A percentile compares a stretch with the other conserved stretches of the same genome.
These are phyloP conservation scores for Moelleriella libera DNA, from an alignment of 2,329 filamentous ascomycete species.

Conservation along the genomic window DNA sequence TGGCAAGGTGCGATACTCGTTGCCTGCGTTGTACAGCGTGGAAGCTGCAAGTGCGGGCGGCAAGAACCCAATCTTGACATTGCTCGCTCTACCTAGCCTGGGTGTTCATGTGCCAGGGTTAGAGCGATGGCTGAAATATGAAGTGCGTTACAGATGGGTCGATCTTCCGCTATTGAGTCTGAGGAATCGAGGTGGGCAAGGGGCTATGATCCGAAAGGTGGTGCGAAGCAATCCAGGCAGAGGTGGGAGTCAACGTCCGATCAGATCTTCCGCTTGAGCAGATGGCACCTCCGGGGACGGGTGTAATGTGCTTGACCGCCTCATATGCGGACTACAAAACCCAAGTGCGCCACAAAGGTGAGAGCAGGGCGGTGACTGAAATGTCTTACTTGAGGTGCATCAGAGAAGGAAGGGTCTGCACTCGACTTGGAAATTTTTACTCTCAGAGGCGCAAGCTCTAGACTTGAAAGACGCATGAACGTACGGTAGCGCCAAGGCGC, in stretches of 20 bases:
- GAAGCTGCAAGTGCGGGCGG: slow-evolving; percentile 11
- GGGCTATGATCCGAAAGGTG: not conserved
- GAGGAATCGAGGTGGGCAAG: slow-evolving; percentile 2
- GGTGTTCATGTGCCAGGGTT: slow-evolving; percentile 30
- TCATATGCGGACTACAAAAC: no score
- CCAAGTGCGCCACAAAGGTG: no score
- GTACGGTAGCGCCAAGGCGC: no score
- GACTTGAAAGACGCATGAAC: no score
- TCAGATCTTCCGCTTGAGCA: no score
- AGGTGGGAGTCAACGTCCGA: not conserved
- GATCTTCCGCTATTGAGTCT: slow-evolving; percentile 24
- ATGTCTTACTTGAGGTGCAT: no score
- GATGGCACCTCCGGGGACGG: no score
- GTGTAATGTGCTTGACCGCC: no score
- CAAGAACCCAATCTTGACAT: slow-evolving; percentile 15
- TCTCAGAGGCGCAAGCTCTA: no score
- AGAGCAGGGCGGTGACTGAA: no score
- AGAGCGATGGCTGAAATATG: slow-evolving; percentile 32
- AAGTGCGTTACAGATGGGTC: slow-evolving; percentile 35
- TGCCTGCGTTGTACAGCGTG: slow-evolving; percentile 38
- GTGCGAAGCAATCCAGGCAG: not conserved
- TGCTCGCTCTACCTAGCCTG: slow-evolving; percentile 40
- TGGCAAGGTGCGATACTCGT: slow-evolving; percentile 38
- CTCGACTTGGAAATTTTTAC: no score
- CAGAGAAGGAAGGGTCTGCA: no score